Evolutionary conservation across 352 stramenopile species (phyloP).

Genomic region (Discostella stelligera): DNA sequence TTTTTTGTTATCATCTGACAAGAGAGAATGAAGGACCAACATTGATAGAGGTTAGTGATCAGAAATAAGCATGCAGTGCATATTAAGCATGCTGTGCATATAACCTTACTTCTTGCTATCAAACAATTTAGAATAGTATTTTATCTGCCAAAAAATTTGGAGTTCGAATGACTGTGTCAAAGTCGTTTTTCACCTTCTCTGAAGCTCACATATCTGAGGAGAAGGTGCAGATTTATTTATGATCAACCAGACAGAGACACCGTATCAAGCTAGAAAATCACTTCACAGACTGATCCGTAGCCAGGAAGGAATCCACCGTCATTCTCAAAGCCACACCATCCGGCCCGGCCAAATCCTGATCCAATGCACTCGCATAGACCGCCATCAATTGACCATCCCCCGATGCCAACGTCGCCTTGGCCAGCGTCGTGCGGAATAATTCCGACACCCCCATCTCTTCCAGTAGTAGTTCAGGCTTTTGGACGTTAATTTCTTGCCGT

Average conservation of each 20-base stretch:
- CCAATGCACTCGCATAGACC: constrained; percentile 71
- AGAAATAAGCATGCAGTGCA: no score
- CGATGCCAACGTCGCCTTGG: constrained; percentile 63
- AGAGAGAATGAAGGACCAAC: no score
- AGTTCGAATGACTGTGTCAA: no score
- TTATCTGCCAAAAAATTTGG: no score
- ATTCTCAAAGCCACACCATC: constrained; percentile 67
- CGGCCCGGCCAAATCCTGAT: constrained; percentile 66
- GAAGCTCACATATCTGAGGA: no score
- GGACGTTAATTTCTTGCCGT: constrained; percentile 74
- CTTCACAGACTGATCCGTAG: constrained; percentile 42
- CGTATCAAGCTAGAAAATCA: not conserved
- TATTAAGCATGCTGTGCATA: no score
- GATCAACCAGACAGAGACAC: not conserved
- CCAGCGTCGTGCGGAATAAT: constrained; percentile 68
- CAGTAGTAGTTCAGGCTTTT: constrained; percentile 79
- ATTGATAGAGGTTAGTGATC: no score
- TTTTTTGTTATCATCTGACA: no score
- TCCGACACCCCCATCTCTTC: constrained; percentile 67
- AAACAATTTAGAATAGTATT: no score
- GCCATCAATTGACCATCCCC: constrained; percentile 74
- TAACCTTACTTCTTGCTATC: no score
- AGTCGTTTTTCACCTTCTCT: no score
- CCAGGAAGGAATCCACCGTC: constrained; percentile 64
- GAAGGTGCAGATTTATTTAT: not conserved